These are phyloP conservation scores for Cladophialophora yegresii DNA, from an alignment of 2,329 filamentous ascomycete species.

Conservation along the genomic window DNA sequence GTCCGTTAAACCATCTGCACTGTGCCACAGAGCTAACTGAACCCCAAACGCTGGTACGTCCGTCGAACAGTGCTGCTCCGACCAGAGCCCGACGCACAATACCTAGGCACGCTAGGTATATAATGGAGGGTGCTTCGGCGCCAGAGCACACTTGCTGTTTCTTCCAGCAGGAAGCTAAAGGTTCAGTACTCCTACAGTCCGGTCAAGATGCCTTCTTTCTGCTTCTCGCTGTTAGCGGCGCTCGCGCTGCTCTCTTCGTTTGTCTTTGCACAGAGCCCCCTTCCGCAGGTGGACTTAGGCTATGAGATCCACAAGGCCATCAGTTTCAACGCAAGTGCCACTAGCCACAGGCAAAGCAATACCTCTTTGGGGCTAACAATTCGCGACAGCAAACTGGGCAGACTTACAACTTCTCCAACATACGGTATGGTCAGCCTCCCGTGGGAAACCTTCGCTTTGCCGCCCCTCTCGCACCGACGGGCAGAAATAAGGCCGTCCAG, in stretches of 20 bases:
- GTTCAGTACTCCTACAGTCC: not conserved
- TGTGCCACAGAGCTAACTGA: not conserved
- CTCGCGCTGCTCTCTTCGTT: not conserved
- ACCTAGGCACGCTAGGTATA: no score
- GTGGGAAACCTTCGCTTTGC: slow-evolving; percentile 55
- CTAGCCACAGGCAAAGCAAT: not conserved
- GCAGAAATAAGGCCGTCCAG: slow-evolving; percentile 51
- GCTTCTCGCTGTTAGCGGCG: not conserved
- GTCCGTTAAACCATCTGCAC: not conserved
- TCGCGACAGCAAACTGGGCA: slow-evolving; percentile 40
- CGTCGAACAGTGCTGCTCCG: not conserved
- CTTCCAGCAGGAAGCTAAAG: not conserved
- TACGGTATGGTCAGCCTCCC: slow-evolving; percentile 59
- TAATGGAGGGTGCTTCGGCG: not conserved
- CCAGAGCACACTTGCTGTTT: not conserved
- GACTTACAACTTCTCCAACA: slow-evolving; percentile 59
- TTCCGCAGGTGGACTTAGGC: slow-evolving; percentile 55
- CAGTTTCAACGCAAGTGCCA: slow-evolving; percentile 33
- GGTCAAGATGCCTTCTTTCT: slow-evolving; percentile 5
- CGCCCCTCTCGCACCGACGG: slow-evolving; percentile 48
- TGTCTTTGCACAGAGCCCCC: slow-evolving; percentile 14
- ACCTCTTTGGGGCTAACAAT: not conserved
- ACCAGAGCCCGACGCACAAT: not conserved
- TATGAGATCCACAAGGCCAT: slow-evolving; percentile 55
- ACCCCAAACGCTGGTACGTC: not conserved